Conservation (phyloP, 2,329 filamentous ascomycete genomes). For the Ilyonectria destructans region DNA sequence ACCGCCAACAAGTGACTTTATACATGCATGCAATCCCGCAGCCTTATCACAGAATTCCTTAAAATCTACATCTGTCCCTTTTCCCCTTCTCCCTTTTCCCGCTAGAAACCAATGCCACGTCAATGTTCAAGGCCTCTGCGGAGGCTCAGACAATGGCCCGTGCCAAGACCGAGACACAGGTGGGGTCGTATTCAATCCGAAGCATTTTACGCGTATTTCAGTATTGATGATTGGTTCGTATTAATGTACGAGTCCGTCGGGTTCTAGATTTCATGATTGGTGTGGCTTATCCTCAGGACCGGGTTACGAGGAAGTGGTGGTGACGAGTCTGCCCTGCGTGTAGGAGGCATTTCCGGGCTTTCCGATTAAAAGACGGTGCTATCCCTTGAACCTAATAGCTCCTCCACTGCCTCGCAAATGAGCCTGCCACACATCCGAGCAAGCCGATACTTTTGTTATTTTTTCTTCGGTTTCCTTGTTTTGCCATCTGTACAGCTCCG, state of each 20-base stretch:
- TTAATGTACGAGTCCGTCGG: neutral
- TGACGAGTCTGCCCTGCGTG: too few species aligned
- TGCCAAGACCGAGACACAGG: neutral
- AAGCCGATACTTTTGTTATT: too few species aligned
- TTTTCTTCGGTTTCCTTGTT: too few species aligned
- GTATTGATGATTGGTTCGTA: neutral
- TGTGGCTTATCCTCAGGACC: neutral
- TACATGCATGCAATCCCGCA: neutral
- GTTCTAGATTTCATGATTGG: neutral
- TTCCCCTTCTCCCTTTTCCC: neutral
- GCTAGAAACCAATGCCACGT: neutral
- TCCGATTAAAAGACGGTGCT: too few species aligned
- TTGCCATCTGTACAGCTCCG: too few species aligned
- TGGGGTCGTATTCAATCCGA: neutral
- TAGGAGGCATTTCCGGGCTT: too few species aligned
- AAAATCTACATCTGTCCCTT: neutral
- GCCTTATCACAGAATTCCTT: neutral
- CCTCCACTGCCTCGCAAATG: too few species aligned
- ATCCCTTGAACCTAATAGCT: too few species aligned
- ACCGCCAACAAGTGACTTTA: neutral
- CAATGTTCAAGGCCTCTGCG: neutral
- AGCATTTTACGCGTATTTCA: neutral
- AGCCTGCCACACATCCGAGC: too few species aligned
- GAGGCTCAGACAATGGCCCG: neutral
- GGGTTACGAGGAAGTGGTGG: neutral